Conservation (phyloP, 2,329 filamentous ascomycete species). For the Taxawa tesnikishii region DNA sequence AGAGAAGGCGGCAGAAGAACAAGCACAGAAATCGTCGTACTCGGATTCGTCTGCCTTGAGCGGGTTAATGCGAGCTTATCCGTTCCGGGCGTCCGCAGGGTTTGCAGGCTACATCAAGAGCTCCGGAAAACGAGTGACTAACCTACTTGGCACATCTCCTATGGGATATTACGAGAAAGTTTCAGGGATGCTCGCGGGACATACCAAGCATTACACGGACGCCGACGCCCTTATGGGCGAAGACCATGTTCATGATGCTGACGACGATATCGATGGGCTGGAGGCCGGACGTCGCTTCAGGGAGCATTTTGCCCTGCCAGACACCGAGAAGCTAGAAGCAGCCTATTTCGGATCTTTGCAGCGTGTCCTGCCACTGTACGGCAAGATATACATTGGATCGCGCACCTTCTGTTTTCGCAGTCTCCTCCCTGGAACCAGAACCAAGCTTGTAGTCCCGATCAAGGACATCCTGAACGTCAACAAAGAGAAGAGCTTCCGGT, state of each 20-base stretch:
- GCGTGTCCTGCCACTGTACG: constrained; percentile 80
- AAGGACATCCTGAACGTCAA: constrained; percentile 86
- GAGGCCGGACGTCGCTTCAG: constrained; percentile 60
- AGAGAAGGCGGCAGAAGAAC: too few species aligned
- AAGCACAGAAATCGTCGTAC: constrained; percentile 4
- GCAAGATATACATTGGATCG: constrained; percentile 90
- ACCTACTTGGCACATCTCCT: constrained; percentile 48
- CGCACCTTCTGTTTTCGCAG: constrained; percentile 87
- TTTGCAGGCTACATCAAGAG: constrained; percentile 70
- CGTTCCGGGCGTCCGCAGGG: constrained; percentile 45
- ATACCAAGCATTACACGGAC: constrained; percentile 77
- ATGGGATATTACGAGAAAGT: constrained; percentile 97
- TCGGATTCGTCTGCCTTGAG: constrained; percentile 38
- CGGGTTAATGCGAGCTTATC: constrained; percentile 47
- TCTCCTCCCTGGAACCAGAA: constrained; percentile 74
- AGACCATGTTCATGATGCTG: constrained; percentile 45
- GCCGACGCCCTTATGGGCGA: constrained; percentile 50
- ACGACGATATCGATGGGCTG: constrained; percentile 42
- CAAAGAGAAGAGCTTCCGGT: constrained; percentile 89
- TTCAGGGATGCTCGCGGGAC: constrained; percentile 91
- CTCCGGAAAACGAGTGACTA: constrained; percentile 70
- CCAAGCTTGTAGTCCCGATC: constrained; percentile 81
- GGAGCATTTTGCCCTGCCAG: constrained; percentile 78
- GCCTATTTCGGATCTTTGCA: constrained; percentile 91
- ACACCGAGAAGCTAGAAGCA: constrained; percentile 70